Base-by-base conservation (phyloP, 495 filamentous ascomycete species). In the Penicillium paradoxum region DNA sequence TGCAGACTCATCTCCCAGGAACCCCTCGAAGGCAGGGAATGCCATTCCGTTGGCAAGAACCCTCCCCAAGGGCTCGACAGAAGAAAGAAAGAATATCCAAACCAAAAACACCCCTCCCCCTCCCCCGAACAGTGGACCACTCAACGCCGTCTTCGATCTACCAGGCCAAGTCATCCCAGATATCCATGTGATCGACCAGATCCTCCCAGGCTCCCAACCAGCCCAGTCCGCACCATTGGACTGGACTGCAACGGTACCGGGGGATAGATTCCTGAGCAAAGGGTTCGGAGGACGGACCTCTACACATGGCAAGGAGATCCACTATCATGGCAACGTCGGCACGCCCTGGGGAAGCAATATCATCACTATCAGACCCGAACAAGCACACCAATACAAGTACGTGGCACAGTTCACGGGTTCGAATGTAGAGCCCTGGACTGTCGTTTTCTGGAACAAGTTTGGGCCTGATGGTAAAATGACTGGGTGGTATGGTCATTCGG, bases 261-360 rank as follows among this genome's bases (percentile, higher is more conserved):
- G 53, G 29, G 59, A 57, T 8, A 13, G 54, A 11, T 68, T 65
- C 51, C 54, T 58, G 3, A 58, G 41, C n/a, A 27, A 57, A 0
- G 52, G 66, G 30, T 73, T 73, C 44, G 67, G 70, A 21, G 65
- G 57, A 4, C 55, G 56, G 2, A 72, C 62, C 25, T n/a, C 44
- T 1, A 56, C 69, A 8, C 41, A 47, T n/a, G 64, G 58, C 15
- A 62, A 49, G 18, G 60, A 63, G 1, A 60, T 72, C 44, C 54
- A 49, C 48, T 77, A 77, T 54, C 24, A 56, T 4, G 77, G 78
- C 25, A 81, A 82, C 43, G 61, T 74, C 32, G 79, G 79, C 18
- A 58, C 37, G n/a, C 77, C 79, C 7, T 79, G 78, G 65, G 78
- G 78, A 4, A 73, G 73, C 66, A 82, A 82, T 58, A 76, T 82